These are phyloP conservation scores for Persicaria maculosa DNA, from an alignment of 148 eudicot genomes.

Conservation along the genomic window DNA sequence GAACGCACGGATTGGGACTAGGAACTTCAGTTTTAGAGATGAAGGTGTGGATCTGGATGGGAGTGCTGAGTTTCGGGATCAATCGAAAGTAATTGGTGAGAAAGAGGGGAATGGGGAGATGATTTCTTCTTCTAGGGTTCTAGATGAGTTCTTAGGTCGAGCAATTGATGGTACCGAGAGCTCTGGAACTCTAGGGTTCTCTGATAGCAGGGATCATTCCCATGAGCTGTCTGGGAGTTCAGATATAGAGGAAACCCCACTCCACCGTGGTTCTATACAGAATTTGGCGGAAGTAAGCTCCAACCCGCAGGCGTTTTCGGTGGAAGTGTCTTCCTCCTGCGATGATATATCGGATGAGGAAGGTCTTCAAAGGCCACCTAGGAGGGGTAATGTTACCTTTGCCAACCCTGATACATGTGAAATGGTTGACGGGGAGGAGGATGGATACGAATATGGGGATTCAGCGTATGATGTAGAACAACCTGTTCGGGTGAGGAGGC, in stretches of 20 bases:
- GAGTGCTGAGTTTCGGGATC: slow-evolving; percentile 39
- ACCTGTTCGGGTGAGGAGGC: slow-evolving; percentile 18
- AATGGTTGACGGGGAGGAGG: slow-evolving; percentile 36
- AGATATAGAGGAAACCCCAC: slow-evolving; percentile 33
- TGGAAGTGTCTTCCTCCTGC: slow-evolving; percentile 60
- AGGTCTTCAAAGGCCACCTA: slow-evolving; percentile 29
- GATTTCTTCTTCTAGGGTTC: slow-evolving; percentile 39
- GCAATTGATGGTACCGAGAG: slow-evolving; percentile 51
- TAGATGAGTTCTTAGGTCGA: slow-evolving; percentile 39
- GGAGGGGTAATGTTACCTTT: slow-evolving; percentile 57
- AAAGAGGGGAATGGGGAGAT: slow-evolving; percentile 21
- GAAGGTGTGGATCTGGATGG: slow-evolving; percentile 28
- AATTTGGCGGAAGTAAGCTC: slow-evolving; percentile 50
- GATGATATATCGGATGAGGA: slow-evolving; percentile 43
- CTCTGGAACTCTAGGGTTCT: slow-evolving; percentile 65
- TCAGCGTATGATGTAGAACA: neutral
- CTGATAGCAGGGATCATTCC: slow-evolving; percentile 67
- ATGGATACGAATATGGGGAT: slow-evolving; percentile 28
- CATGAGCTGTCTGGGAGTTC: slow-evolving; percentile 56
- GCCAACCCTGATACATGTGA: slow-evolving; percentile 57
- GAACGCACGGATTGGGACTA: slow-evolving; percentile 44
- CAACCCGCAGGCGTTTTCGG: slow-evolving; percentile 71
- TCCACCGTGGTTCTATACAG: slow-evolving; percentile 37
- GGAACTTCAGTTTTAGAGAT: slow-evolving; percentile 51
- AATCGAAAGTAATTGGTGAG: slow-evolving; percentile 31